Evolutionary conservation across 257 asterid genomes (phyloP).

Genomic region (Ligustrum vulgare): DNA sequence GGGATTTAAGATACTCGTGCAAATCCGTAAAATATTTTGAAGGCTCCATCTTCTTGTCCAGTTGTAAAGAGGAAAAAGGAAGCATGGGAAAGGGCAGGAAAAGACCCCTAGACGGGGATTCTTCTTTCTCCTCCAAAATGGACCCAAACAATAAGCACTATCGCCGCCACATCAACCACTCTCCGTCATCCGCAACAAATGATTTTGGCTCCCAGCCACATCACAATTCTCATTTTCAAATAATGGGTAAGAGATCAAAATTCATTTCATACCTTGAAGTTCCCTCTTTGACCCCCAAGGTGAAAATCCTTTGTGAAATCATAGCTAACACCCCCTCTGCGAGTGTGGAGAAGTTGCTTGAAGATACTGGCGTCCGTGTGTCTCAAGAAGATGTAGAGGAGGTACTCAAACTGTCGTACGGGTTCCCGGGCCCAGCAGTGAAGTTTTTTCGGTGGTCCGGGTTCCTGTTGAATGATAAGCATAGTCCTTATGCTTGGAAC

Average conservation of each 20-base stretch:
- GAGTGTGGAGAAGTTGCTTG: constrained; percentile 53
- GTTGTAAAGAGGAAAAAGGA: neutral
- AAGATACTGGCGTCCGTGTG: constrained; percentile 52
- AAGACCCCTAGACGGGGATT: constrained; percentile 39
- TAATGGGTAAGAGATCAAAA: constrained; percentile 41
- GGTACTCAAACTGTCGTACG: constrained; percentile 55
- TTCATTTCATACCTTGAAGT: constrained; percentile 41
- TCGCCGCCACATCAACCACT: constrained; percentile 19
- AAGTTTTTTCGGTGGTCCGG: constrained; percentile 76
- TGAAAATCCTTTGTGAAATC: constrained; percentile 60
- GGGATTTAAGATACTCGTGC: constrained; percentile 31
- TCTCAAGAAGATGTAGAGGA: constrained; percentile 55
- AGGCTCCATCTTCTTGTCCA: neutral
- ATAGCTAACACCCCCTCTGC: constrained; percentile 48
- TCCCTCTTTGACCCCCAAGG: constrained; percentile 49
- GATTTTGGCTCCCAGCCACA: constrained; percentile 23
- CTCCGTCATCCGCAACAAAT: constrained; percentile 28
- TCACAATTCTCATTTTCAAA: constrained; percentile 28
- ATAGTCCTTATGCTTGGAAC: constrained; percentile 56
- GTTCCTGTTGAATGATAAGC: constrained; percentile 41
- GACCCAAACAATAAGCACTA: constrained; percentile 29
- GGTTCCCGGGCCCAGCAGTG: constrained; percentile 51
- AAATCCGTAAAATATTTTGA: constrained; percentile 14
- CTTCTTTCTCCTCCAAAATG: constrained; percentile 58
- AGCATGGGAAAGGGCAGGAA: constrained; percentile 45